Evolutionary conservation across 768 basidiomycete genomes (phyloP).

Genomic region (Leccinum boreale): DNA sequence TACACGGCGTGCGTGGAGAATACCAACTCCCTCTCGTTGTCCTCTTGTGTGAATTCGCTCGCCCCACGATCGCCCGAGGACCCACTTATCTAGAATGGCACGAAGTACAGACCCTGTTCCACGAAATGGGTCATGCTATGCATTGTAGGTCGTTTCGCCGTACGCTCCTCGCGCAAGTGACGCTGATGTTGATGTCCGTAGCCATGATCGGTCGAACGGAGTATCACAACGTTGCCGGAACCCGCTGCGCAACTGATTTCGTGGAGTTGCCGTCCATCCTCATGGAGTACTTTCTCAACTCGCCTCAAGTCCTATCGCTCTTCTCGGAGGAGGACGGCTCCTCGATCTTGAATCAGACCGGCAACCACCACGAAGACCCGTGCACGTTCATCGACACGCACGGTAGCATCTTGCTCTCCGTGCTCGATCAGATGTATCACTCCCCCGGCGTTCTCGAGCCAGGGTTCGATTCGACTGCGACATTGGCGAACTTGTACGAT

Average conservation of each 20-base stretch:
- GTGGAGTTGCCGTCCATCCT: constrained; percentile 97
- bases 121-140: constrained; percentile 99
- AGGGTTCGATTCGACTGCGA: constrained; percentile 70
- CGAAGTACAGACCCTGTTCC: constrained; percentile 91
- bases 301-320: constrained; percentile 76
- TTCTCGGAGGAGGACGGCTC: constrained; percentile 54
- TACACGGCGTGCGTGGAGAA: constrained; percentile 62
- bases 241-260: constrained; percentile 96
- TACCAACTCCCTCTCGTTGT: constrained; percentile 93
- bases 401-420: constrained; percentile 84
- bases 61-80: constrained; percentile 55
- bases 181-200: constrained; percentile 31
- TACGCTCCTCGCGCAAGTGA: background rate
- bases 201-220: constrained; percentile 98
- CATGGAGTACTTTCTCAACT: constrained; percentile 96
- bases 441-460: constrained; percentile 54
- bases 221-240: constrained; percentile 97
- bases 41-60: constrained; percentile 81
- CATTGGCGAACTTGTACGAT: constrained; percentile 59
- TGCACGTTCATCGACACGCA: constrained; percentile 87
- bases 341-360: constrained; percentile 42
- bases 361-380: constrained; percentile 72
- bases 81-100: constrained; percentile 84
- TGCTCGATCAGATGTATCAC: constrained; percentile 89
- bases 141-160: constrained; percentile 71